phyloP scores from a whole-genome alignment of 2,329 filamentous ascomycete species.

The Cordyceps tenuipes region DNA sequence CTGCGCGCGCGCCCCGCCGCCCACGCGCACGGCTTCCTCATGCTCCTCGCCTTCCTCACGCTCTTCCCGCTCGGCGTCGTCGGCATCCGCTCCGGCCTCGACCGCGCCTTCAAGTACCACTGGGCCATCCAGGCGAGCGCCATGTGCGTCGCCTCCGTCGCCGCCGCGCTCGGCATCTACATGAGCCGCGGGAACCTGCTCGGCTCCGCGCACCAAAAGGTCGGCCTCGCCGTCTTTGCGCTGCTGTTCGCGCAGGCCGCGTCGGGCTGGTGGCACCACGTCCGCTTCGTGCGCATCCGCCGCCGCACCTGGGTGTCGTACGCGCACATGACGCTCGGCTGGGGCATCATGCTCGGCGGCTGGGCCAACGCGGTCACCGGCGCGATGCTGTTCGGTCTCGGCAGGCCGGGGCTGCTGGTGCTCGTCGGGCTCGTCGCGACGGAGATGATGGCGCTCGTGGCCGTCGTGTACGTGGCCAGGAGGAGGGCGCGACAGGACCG shows the following conservation, averaged over 20 bases:
- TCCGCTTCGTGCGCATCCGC: conserved; percentile 9
- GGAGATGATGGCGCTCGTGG: not conserved
- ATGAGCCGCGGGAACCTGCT: conserved; percentile 8
- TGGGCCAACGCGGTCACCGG: conserved; percentile 8
- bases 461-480: conserved; percentile 3
- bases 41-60: conserved; percentile 7
- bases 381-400: conserved; percentile 6
- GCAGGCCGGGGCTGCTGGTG: not conserved
- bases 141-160: not conserved
- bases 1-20: not conserved
- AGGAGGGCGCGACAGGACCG: not conserved
- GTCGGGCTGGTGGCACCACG: conserved; percentile 11
- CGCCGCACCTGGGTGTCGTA: conserved; percentile 12
- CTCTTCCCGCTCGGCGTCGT: conserved; percentile 11
- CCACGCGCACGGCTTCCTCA: conserved; percentile 10
- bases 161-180: conserved; percentile 5
- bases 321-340: conserved; percentile 11
- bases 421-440: not conserved
- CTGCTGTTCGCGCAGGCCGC: conserved; percentile 1
- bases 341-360: conserved; percentile 9
- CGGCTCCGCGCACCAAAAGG: conserved; percentile 6
- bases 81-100: conserved; percentile 10
- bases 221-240: conserved; percentile 2
- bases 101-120: conserved; percentile 10
- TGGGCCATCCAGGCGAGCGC: conserved; percentile 8